Percentiles rank a stretch among this genome's conserved stretches.
Conservation (phyloP, 805 yeast genomes). For the Trichomonascus vanleenenianus region DNA sequence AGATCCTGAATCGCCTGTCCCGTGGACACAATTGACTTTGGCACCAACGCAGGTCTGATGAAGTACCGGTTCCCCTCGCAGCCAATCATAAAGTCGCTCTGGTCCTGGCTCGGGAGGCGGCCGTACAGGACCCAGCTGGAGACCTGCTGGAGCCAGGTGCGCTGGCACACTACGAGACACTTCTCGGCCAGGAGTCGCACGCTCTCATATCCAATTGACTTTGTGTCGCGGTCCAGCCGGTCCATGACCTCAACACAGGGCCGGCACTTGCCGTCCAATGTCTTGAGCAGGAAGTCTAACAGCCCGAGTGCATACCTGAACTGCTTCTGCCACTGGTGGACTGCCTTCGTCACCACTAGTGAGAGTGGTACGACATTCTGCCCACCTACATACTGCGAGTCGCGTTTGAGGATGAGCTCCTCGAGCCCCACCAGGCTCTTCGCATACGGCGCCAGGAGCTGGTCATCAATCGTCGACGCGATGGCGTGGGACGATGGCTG, state of each 20-base stretch:
- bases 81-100: constrained; percentile 15
- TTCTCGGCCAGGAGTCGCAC: constrained; percentile 6
- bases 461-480: neutral
- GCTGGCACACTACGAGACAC: constrained; percentile 13
- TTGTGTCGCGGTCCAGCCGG: constrained; percentile 8
- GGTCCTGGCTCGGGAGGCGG: constrained; percentile 7
- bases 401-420: constrained; percentile 10
- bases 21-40: neutral
- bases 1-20: constrained; percentile 6
- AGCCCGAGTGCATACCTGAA: constrained; percentile 12
- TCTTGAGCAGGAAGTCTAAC: constrained; percentile 8
- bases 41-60: constrained; percentile 1
- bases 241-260: constrained; percentile 8
- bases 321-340: constrained; percentile 15
- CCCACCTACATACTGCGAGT: constrained; percentile 16
- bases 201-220: constrained; percentile 9
- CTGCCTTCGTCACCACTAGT: constrained; percentile 11
- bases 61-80: neutral
- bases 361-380: constrained; percentile 12
- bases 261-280: neutral
- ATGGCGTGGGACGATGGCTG: constrained; percentile 1
- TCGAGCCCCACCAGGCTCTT: constrained; percentile 13
- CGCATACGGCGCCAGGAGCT: constrained; percentile 4
- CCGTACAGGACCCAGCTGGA: constrained; percentile 19
- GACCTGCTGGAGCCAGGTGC: constrained; percentile 16